Percentiles rank a stretch among this genome's conserved stretches.
phyloP scores from a whole-genome alignment of 2,329 filamentous ascomycete genomes.

The Beauveria rudraprayagi region DNA sequence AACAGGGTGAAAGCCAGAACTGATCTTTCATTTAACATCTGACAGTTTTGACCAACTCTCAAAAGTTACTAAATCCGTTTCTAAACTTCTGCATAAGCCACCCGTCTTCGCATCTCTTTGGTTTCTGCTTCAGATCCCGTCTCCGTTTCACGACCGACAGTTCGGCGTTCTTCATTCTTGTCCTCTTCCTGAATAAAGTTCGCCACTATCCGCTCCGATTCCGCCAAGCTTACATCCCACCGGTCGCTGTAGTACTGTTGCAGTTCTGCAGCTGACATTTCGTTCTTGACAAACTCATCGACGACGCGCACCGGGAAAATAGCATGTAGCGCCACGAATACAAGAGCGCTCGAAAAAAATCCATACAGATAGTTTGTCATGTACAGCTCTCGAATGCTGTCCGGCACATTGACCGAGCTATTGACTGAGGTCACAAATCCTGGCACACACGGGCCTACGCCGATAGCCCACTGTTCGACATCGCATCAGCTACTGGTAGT shows the following conservation, averaged over 20 bases:
- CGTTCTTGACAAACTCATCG: conserved; percentile 22
- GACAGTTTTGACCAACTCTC: not conserved
- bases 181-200: not conserved
- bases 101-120: not conserved
- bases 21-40: not conserved
- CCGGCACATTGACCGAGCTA: conserved; percentile 22
- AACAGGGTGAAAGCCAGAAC: not conserved
- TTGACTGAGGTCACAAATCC: conserved; percentile 35
- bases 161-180: not conserved
- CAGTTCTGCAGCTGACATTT: conserved; percentile 18
- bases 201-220: conserved; percentile 2
- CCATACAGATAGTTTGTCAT: conserved; percentile 32
- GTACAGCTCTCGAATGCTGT: conserved; percentile 31
- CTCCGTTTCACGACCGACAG: not conserved
- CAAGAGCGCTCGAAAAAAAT: conserved; percentile 25
- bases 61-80: not conserved
- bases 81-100: not conserved
- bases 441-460: conserved; percentile 31
- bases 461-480: conserved; percentile 28
- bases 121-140: not conserved
- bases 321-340: conserved; percentile 25
- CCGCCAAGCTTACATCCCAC: conserved; percentile 23
- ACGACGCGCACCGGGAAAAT: conserved; percentile 21
- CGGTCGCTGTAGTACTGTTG: conserved; percentile 21
- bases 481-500: not conserved